Evolutionary conservation across 352 stramenopile species (phyloP), one percentile per base, ranked within the genome.

Genomic region (Globisporangium paddicum): DNA sequence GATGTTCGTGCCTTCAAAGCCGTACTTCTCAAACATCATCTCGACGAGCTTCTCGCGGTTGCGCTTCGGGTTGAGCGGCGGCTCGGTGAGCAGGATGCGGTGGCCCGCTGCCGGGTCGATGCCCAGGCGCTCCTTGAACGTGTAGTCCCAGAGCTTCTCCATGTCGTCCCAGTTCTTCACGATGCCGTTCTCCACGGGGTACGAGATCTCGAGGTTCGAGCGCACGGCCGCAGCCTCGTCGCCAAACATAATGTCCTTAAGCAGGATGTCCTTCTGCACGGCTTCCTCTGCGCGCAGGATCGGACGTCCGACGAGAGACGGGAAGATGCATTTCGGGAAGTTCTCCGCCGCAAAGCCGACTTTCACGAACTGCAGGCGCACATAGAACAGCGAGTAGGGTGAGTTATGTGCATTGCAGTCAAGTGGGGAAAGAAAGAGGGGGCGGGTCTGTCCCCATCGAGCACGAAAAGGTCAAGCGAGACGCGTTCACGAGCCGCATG

Each of bases 121-220:
- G 37, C 58, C 72, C 57, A 98, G 67, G 2, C 92, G 93, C 58
- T 98, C 90, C 54, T 95, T 76, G 72, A 98, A 98, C 49, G 91
- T 98, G 74, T 98, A 98, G 71, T 98, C 95, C 95, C 95, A 98
- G 30, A 98, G 74, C 62, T 97, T 91, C 71, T 98, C 88, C 95
- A 98, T 98, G 65, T 98, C 95, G 53, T 98, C 90, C 95, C 95
- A 98, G 78, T 98, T 97, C 71, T 96, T 96, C 11, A 98, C 93
- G 55, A 98, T 98, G 37, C 95, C 96, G 67, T 98, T 98, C 69
- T 98, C 92, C 25, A 98, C 90, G 13, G 87, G 89, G 72, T 96
- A 96, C 64, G 72, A 79, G 72, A 94, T 93, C 69, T 96, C 85
- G 28, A 96, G 71, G 65, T 89, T 91, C 51, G 80, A 89, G 10